Evolutionary conservation across 2,329 filamentous ascomycete species (phyloP), one percentile per base, ranked within the genome.

Genomic region (Pseudogymnoascus sp.): DNA sequence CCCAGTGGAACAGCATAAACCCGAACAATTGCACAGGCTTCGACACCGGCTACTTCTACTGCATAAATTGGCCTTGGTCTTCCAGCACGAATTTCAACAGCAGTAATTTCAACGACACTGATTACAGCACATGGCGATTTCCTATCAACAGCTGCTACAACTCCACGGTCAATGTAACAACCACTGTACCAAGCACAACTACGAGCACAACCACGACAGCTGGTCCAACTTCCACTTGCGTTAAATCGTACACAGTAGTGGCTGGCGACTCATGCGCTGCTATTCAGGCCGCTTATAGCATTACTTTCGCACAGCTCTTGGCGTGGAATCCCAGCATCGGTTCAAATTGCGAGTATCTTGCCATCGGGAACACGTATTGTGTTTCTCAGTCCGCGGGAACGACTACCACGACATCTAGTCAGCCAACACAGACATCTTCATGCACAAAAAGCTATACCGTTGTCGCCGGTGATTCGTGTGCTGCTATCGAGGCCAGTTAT

Each of bases 391-490:
- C 59, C 59, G 63, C 1, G 28, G 59, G 6, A 18, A 31, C 40
- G 23, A 63, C 60, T 31, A 62, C 60, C 16, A 59, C 59, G 6
- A 65, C 66, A 3, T 64, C 64, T 1, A 66, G 16, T 71, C 73
- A 6, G 70, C 65, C 12, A 71, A 74, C 61, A 60, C 69, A 2
- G 69, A 69, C 53, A 72, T 75, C 65, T 65, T 68, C 11, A 59
- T 63, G 7, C 72, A 71, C 63, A 74, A 73, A 25, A 67, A 72
- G 11, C 70, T 65, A 38, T 75, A 74, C 59, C 65, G 64, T 74
- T 0, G 37, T 65, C 7, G 47, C 14, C 0, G 69, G 67, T 1
- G 69, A 72, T 8, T 65, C 56, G 5, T 76, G 73, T 44, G 60
- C 40, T 6, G 62, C 56, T 0, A 73, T 76, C 25, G 67, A 69